Evolutionary conservation across 345 rosid species (phyloP).

Genomic region (Syzygium oleosum): DNA sequence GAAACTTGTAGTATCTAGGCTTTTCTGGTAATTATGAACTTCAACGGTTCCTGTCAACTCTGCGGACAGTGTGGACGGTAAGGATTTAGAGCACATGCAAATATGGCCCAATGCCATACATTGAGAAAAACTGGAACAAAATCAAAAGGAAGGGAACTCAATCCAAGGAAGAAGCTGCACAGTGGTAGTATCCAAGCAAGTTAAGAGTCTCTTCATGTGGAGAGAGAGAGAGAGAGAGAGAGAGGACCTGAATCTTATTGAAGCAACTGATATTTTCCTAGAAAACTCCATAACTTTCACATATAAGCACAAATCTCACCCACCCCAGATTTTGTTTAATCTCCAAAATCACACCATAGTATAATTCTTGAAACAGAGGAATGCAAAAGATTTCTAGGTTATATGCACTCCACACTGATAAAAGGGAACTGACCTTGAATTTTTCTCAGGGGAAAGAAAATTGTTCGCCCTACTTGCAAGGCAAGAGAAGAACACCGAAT

Average conservation of each 20-base stretch:
- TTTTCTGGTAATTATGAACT: not conserved
- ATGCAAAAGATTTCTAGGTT: not conserved
- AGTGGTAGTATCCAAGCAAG: not conserved
- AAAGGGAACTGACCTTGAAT: not conserved
- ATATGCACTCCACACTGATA: fast-evolving
- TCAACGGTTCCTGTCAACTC: not conserved
- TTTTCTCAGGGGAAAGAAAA: not conserved
- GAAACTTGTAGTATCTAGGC: not conserved
- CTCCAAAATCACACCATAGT: not conserved
- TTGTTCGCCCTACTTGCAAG: not conserved
- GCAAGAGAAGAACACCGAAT: not conserved
- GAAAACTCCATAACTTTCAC: not conserved
- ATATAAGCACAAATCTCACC: too few species aligned
- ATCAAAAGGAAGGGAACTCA: not conserved
- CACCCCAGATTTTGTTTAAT: not conserved
- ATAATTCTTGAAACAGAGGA: not conserved
- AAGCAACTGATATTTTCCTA: not conserved
- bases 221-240: not conserved
- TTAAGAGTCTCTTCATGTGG: not conserved
- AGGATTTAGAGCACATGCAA: not conserved
- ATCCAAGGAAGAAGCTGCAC: not conserved
- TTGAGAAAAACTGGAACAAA: not conserved
- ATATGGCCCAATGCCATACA: not conserved
- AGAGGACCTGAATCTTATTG: not conserved
- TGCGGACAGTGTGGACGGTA: too few species aligned